A percentile compares a stretch with the other conserved stretches of the same genome.
Conservation (phyloP, 139 green algal genomes). For the Deuterostichococcus epilithicus region DNA sequence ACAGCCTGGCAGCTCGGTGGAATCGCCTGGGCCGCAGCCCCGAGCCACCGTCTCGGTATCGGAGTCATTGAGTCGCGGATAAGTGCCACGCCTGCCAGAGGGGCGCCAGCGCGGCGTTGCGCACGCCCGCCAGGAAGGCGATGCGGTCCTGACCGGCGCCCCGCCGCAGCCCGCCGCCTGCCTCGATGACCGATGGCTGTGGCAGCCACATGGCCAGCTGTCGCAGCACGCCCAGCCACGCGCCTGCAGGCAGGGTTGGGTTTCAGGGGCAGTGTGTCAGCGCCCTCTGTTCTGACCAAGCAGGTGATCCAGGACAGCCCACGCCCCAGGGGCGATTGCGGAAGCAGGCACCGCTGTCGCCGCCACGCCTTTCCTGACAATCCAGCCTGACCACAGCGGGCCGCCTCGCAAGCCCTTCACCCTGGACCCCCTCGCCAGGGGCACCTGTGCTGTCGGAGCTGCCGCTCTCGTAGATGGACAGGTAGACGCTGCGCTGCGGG, state of each 20-base stretch:
- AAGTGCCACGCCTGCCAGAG: constrained; percentile 3
- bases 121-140: constrained; percentile 34
- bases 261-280: no score
- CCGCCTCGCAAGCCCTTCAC: no score
- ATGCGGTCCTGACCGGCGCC: constrained; percentile 32
- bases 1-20: no score
- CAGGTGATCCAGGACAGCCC: no score
- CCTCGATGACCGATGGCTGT: constrained; percentile 16
- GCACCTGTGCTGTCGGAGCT: constrained; percentile 43
- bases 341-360: no score
- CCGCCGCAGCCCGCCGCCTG: constrained; percentile 9
- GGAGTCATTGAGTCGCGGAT: neutral
- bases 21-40: no score
- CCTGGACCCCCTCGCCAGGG: no score
- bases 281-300: no score
- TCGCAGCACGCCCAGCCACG: constrained; percentile 35
- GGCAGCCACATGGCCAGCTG: constrained; percentile 14
- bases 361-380: no score
- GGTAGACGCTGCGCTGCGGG: constrained; percentile 3
- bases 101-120: constrained; percentile 40
- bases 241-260: neutral
- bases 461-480: constrained; percentile 53
- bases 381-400: no score
- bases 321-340: no score
- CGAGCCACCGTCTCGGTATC: no score